Conservation (phyloP, 2,329 filamentous ascomycete genomes). For the Blastomyces percursus region DNA sequence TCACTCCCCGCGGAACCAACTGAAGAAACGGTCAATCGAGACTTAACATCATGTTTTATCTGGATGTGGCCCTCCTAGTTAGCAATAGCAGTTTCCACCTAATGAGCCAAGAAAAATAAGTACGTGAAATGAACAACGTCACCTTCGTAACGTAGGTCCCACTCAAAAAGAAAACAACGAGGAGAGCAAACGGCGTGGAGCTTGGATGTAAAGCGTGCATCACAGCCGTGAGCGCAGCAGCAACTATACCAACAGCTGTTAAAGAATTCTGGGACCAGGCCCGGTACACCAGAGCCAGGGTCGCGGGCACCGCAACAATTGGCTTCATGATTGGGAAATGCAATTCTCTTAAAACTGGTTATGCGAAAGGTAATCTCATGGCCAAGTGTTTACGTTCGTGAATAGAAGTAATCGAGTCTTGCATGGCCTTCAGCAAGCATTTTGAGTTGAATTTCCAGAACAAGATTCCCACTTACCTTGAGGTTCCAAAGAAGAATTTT, state of each 20-base stretch:
- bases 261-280: slow-evolving; percentile 64
- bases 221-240: slow-evolving; percentile 60
- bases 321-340: slow-evolving; percentile 26
- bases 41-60: slow-evolving; percentile 82
- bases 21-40: slow-evolving; percentile 65
- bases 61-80: slow-evolving; percentile 26
- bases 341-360: background rate
- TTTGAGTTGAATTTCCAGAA: background rate
- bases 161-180: slow-evolving; percentile 75
- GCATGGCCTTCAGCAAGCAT: background rate
- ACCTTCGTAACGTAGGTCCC: slow-evolving; percentile 79
- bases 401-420: no score
- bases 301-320: slow-evolving; percentile 36
- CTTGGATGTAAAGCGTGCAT: slow-evolving; percentile 87
- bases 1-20: slow-evolving; percentile 63
- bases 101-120: background rate
- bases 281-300: slow-evolving; percentile 51
- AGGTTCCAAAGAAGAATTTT: background rate
- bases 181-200: slow-evolving; percentile 76
- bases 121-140: slow-evolving; percentile 13
- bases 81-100: background rate
- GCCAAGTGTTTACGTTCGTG: background rate
- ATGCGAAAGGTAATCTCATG: background rate
- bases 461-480: background rate
- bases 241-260: slow-evolving; percentile 62